These are phyloP conservation scores for Syzygium malaccense DNA, from an alignment of 441 rosid species.

Conservation along the genomic window DNA sequence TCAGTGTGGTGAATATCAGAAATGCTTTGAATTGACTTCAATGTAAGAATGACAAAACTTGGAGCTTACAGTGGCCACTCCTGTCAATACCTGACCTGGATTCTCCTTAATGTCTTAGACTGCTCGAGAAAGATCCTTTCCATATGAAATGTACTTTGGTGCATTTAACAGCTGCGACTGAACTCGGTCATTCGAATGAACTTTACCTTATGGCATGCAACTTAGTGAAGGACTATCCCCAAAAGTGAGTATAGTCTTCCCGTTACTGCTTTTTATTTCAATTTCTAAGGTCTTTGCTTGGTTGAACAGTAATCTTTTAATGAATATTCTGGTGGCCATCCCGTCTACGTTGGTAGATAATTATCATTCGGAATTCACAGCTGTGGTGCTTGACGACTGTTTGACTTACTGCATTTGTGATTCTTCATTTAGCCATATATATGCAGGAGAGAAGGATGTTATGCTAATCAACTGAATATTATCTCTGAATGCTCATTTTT, in stretches of 20 bases:
- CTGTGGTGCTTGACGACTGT: neutral
- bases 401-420: neutral
- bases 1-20: constrained; percentile 88
- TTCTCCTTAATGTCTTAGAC: constrained; percentile 17
- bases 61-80: neutral
- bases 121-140: constrained; percentile 97
- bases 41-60: constrained; percentile 38
- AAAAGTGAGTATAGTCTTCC: constrained; percentile 50
- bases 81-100: neutral
- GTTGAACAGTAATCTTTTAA: neutral
- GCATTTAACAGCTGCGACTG: constrained; percentile 91
- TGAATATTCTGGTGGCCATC: neutral
- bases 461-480: neutral
- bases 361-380: neutral
- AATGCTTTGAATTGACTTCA: constrained; percentile 84
- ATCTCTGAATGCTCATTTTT: neutral
- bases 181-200: constrained; percentile 94
- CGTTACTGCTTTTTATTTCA: neutral
- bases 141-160: constrained; percentile 81
- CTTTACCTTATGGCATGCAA: constrained; percentile 92
- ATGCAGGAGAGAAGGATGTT: neutral
- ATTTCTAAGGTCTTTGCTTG: neutral
- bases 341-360: neutral
- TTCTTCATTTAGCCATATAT: neutral
- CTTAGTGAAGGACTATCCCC: constrained; percentile 93